Percentiles rank a stretch among this genome's conserved stretches.
Conservation (phyloP, 768 basidiomycete genomes). For the Leccinum truebloodii region DNA sequence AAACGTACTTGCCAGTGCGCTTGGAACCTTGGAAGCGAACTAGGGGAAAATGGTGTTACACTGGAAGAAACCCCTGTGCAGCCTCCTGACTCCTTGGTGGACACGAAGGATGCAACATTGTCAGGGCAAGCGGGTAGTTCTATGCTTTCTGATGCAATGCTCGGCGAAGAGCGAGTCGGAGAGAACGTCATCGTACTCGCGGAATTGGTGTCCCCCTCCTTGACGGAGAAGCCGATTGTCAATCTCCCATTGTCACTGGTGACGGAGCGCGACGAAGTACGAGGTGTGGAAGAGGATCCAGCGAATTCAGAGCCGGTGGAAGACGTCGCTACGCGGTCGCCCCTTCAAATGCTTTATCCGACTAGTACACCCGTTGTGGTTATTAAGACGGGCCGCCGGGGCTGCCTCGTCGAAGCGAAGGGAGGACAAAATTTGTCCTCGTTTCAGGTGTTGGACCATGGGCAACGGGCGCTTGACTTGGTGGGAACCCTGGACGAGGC, state of each 20-base stretch:
- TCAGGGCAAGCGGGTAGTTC: neutral
- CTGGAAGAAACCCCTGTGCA: neutral
- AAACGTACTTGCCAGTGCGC: neutral
- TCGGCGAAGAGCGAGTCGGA: neutral
- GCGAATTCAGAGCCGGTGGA: slow-evolving; percentile 1
- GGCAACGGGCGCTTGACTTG: neutral
- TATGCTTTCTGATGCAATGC: neutral
- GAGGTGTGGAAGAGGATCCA: neutral
- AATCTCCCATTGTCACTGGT: slow-evolving; percentile 17
- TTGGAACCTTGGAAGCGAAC: neutral
- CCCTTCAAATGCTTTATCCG: slow-evolving; percentile 5
- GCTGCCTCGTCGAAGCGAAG: neutral
- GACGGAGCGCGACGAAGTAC: neutral
- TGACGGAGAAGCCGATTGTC: neutral
- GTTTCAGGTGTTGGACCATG: neutral
- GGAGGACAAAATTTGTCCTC: neutral
- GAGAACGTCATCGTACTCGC: neutral
- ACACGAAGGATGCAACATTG: neutral
- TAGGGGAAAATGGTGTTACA: neutral
- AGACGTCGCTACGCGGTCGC: slow-evolving; percentile 16
- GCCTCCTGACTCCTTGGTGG: neutral
- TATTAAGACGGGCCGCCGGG: neutral
- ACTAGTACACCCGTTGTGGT: slow-evolving; percentile 4
- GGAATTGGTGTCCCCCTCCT: neutral
- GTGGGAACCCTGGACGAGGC: neutral